phyloP scores from a whole-genome alignment of 202 grass and related monocot species.

The Eragrostis tef region DNA sequence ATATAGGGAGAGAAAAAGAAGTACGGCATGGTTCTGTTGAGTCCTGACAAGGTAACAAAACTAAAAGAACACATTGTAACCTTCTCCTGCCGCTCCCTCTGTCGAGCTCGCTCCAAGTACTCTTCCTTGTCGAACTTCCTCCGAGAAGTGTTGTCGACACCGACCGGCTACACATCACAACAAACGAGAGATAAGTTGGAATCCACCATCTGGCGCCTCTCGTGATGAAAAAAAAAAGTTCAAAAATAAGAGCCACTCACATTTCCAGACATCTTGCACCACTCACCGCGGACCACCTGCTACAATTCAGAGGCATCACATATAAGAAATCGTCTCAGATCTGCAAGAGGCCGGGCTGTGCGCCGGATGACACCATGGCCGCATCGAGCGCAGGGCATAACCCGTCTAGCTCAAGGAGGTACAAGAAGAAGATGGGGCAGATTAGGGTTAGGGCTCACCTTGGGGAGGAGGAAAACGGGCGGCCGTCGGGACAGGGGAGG shows the following conservation, averaged over 20 bases:
- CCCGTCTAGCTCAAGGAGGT: not conserved
- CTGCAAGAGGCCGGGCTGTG: too few relatives aligned
- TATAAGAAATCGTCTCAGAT: not conserved
- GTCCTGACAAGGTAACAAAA: not conserved
- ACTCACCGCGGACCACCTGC: not conserved
- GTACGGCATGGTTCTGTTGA: not conserved
- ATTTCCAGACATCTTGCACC: constrained; percentile 57
- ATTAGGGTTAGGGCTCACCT: not conserved
- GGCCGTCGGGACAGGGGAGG: too few relatives aligned
- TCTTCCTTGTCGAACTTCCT: constrained; percentile 96
- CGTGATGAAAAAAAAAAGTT: too few relatives aligned
- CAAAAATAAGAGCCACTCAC: constrained; percentile 56
- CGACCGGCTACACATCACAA: constrained; percentile 63
- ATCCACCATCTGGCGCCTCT: not conserved
- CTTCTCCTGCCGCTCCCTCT: constrained; percentile 81
- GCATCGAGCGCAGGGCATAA: too few relatives aligned
- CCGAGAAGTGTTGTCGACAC: constrained; percentile 86
- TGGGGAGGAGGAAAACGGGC: not conserved
- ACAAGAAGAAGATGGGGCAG: not conserved
- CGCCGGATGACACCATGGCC: not conserved
- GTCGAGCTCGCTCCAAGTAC: constrained; percentile 80
- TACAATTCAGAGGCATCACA: constrained; percentile 26
- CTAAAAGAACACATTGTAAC: constrained; percentile 21
- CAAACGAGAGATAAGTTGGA: constrained; percentile 34
- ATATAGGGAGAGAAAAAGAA: constrained; percentile 25